Base-by-base conservation (phyloP, 345 rosid species). In the Gynandropsis gynandra region DNA sequence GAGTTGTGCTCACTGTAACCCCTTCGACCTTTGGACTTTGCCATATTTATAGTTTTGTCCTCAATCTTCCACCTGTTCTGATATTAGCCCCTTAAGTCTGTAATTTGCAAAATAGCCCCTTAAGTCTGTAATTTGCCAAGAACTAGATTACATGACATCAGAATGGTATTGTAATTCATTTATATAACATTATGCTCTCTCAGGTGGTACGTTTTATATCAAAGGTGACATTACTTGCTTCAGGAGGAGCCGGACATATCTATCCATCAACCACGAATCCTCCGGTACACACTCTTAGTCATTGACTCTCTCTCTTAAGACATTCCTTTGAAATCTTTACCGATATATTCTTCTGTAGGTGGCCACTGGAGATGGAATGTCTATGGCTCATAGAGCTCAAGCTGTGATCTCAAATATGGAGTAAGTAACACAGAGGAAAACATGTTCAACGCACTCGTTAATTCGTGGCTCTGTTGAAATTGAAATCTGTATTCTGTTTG, bases 171-270 rank as follows among this genome's bases (percentile, higher is more conserved):
- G 29, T 24, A 24, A 24, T 5, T 24, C 29, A 47, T 52, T 42
- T 44, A 7, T 24, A 39, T 35, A 56, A 41, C 41, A 21, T 42
- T 8, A 56, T 61, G 40, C 34, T 27, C 54, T 52, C 61, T 47
- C 70, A 87, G 98, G 95, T 82, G 50, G 76, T 78, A 29, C 81
- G 96, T 42, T 92, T 92, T 62, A 70, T 87, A 63, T 85, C 98
- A 1, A 87, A 85, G 80, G 90, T 85, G 74, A 92, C 86, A 18
- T 74, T 92, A 72, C 87, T 92, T 46, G 98, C 96, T 51, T 92
- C 98, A 20, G 98, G 98, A 52, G 96, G 96, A 48, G 98, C 90
- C 20, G 98, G 98, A 2, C 98, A 92, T 72, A 82, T 92, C 64
- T 92, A 92, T 56, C 96, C 95, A 10, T 79, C 84, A 16, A 85